phyloP scores from a whole-genome alignment of 2,329 filamentous ascomycete species.

The Penicillium sp. region DNA sequence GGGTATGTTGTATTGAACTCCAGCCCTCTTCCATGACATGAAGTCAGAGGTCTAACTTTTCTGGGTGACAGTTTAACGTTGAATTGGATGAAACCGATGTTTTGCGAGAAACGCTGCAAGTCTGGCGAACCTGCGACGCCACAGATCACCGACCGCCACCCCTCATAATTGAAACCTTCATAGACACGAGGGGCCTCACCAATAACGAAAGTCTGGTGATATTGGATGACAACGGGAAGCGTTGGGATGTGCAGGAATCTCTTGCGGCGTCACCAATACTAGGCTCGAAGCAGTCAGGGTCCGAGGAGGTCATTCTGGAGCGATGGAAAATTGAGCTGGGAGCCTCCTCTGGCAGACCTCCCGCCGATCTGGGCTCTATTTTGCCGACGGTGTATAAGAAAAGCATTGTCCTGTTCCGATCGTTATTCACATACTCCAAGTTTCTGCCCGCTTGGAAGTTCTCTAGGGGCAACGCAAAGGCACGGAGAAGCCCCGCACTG shows the following conservation, averaged over 20 bases:
- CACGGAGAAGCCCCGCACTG: slow-evolving; percentile 62
- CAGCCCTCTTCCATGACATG: neutral
- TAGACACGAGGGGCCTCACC: slow-evolving; percentile 77
- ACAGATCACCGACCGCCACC: slow-evolving; percentile 76
- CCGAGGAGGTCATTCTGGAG: slow-evolving; percentile 79
- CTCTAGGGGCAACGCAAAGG: slow-evolving; percentile 71
- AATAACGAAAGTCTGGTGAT: slow-evolving; percentile 85
- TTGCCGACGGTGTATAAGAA: slow-evolving; percentile 96
- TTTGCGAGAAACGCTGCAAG: slow-evolving; percentile 75
- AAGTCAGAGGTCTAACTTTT: neutral
- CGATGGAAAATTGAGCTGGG: slow-evolving; percentile 87
- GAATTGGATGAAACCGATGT: slow-evolving; percentile 90
- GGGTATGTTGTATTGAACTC: slow-evolving; percentile 60
- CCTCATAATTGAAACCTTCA: slow-evolving; percentile 85
- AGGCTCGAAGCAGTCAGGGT: slow-evolving; percentile 40
- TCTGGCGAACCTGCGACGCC: slow-evolving; percentile 80
- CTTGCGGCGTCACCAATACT: slow-evolving; percentile 62
- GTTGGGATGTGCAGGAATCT: slow-evolving; percentile 88
- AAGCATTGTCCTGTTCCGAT: slow-evolving; percentile 90
- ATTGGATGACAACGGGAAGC: slow-evolving; percentile 83
- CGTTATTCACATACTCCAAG: slow-evolving; percentile 78
- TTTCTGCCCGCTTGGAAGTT: slow-evolving; percentile 87
- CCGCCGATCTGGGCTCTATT: slow-evolving; percentile 56
- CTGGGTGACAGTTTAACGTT: slow-evolving; percentile 75
- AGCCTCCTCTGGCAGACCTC: slow-evolving; percentile 57